Evolutionary conservation across 106 monocot species (phyloP).

Genomic region (Xerophyta viscosa): DNA sequence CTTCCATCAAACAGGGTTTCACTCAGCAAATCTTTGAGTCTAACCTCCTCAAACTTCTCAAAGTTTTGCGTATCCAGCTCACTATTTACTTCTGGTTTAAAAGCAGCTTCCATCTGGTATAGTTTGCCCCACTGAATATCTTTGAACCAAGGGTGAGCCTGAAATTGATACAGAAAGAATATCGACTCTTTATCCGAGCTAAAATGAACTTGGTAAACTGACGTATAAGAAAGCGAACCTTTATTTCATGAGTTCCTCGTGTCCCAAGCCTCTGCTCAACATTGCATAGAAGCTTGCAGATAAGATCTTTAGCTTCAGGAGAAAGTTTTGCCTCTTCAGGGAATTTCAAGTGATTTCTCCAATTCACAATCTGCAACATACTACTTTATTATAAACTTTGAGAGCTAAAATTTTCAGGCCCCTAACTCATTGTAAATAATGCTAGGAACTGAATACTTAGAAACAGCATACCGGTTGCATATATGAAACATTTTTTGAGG

Average conservation of each 20-base stretch:
- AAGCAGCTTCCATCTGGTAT: conserved; percentile 95
- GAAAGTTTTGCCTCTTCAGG: conserved; percentile 97
- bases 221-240: conserved; percentile 30
- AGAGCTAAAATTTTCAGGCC: too few species aligned
- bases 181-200: neutral
- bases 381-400: neutral
- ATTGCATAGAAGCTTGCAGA: conserved; percentile 82
- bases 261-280: conserved; percentile 95
- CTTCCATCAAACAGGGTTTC: too few species aligned
- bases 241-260: conserved; percentile 91
- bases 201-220: neutral
- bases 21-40: too few species aligned
- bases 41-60: conserved; percentile 99
- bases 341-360: conserved; percentile 93
- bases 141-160: conserved; percentile 93
- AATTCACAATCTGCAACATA: conserved; percentile 81
- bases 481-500: too few species aligned
- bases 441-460: too few species aligned
- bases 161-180: conserved; percentile 7
- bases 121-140: conserved; percentile 68
- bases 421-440: too few species aligned
- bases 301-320: conserved; percentile 92
- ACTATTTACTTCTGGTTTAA: conserved; percentile 81
- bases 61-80: conserved; percentile 95
- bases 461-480: too few species aligned